Evolutionary conservation across 2,329 filamentous ascomycete species (phyloP), one percentile per base, ranked within the genome.

Genomic region (Penicillium sp.): DNA sequence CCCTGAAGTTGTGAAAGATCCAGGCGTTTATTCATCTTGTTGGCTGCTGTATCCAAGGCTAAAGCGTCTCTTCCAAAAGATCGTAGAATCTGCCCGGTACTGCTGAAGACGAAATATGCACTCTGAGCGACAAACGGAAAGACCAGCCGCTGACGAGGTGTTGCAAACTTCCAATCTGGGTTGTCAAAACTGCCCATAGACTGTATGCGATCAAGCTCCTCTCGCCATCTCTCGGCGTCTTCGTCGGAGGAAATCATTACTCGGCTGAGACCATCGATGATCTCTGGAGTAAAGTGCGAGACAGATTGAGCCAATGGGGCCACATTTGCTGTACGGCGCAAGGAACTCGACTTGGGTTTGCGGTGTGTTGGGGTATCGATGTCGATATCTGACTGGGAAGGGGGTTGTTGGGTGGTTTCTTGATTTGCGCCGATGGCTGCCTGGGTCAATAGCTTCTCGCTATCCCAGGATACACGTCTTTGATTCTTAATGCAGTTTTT

Each of bases 71-170:
- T 62, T 54, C 71, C 67, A 65, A 81, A 80, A 9, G 79, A 80
- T 40, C 61, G 68, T 4, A 80, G 53, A 10, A 81, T 71, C 47
- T 78, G 74, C 33, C 64, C 70, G 22, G 76, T 71, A 53, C 69
- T 75, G 60, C 78, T 75, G 46, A 82, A 60, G 14, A 77, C 72
- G 60, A 76, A 81, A 58, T 75, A 77, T 1, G 80, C 70, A 55
- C 78, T 80, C 60, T 81, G 79, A 7, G 73, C 70, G 52, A 80
- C 60, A 59, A 80, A 81, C 5, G 75, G 68, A 52, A 76, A 78
- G 16, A 67, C 71, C 44, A 73, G 64, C 18, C 73, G 73, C 57
- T 78, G 76, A 5, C 67, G 66, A 40, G 60, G 56, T n/a, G 75
- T 75, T 46, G 76, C 74, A 65, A 71, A 74, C 44, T 62, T 66